phyloP scores from a whole-genome alignment of 2,329 filamentous ascomycete genomes.

The Cercospora nicotianae region DNA sequence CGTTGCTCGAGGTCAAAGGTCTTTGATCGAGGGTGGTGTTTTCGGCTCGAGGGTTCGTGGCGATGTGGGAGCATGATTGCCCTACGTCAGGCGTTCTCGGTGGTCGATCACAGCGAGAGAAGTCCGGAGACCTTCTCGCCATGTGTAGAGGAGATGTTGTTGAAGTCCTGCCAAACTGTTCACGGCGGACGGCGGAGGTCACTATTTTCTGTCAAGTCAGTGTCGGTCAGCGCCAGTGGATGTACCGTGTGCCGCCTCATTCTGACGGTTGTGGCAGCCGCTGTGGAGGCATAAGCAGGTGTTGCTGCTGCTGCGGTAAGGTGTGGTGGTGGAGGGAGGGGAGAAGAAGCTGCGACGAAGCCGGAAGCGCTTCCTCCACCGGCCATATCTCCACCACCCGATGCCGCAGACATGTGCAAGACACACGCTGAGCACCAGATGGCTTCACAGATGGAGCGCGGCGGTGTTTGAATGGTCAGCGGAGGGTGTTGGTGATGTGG shows the following conservation, averaged over 20 bases:
- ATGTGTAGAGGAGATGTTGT: background rate
- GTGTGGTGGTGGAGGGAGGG: background rate
- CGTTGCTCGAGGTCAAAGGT: background rate
- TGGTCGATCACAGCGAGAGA: no score
- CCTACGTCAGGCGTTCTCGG: background rate
- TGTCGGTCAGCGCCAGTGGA: background rate
- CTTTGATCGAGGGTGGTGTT: background rate
- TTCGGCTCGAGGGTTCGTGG: background rate
- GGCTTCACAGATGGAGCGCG: conserved; percentile 1
- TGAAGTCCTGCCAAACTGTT: background rate
- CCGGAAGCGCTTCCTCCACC: conserved; percentile 7
- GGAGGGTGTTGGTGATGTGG: background rate
- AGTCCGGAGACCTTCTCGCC: background rate
- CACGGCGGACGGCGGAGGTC: background rate
- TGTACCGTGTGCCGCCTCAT: no score
- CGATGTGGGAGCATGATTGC: background rate
- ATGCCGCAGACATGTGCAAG: background rate
- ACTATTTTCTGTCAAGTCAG: background rate
- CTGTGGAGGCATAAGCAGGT: background rate
- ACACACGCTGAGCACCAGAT: conserved; percentile 7
- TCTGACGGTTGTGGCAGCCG: background rate
- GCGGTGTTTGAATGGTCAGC: background rate
- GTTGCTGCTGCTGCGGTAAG: background rate
- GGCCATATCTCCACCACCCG: conserved; percentile 8
- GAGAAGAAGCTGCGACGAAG: conserved; percentile 8